Conservation (phyloP, 148 eudicot genomes). For the Bassia scoparia region DNA sequence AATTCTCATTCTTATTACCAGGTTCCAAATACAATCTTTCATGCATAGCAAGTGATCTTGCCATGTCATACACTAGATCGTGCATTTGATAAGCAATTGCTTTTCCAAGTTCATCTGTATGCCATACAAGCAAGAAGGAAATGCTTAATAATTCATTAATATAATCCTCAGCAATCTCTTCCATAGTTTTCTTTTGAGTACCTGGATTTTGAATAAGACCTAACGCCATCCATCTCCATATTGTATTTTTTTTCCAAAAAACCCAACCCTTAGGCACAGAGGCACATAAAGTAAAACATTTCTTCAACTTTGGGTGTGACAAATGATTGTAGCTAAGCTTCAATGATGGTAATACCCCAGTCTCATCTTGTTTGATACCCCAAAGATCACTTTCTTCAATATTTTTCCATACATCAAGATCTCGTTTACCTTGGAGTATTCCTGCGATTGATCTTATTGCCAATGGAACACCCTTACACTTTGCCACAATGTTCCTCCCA, state of each 20-base stretch:
- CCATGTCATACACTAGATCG: no score
- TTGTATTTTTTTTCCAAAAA: neutral
- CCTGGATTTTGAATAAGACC: no score
- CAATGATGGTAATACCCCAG: slow-evolving; percentile 12
- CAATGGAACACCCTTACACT: slow-evolving; percentile 6
- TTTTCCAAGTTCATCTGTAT: no score
- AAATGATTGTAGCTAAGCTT: slow-evolving; percentile 11
- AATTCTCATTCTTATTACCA: no score
- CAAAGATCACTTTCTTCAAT: neutral
- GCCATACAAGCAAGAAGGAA: neutral
- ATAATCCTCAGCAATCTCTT: neutral
- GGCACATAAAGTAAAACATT: slow-evolving; percentile 7
- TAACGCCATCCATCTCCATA: neutral
- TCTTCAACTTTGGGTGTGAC: neutral
- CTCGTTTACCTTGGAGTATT: neutral
- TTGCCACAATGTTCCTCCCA: neutral
- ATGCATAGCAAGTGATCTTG: no score
- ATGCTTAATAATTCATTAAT: neutral
- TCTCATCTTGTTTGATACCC: neutral
- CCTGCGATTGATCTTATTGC: slow-evolving; percentile 9
- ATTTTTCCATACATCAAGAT: neutral
- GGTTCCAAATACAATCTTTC: no score
- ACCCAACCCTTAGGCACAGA: no score
- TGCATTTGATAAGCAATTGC: no score
- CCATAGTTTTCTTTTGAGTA: neutral